Evolutionary conservation across 2,329 filamentous ascomycete species (phyloP).

Genomic region (Cadophora sp.): DNA sequence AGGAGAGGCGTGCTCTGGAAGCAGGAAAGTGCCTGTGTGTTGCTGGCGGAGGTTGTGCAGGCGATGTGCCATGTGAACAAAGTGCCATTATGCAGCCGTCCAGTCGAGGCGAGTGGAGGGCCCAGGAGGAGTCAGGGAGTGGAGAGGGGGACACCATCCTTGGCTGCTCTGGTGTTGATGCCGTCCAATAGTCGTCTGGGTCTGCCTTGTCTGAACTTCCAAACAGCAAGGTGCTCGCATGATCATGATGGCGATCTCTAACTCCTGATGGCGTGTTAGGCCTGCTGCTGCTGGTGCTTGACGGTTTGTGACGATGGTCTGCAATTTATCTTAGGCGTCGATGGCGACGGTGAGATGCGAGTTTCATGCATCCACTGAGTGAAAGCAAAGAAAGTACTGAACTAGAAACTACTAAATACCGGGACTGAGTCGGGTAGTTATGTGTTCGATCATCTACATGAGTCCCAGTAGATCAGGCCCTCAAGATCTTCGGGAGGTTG

Average conservation of each 20-base stretch:
- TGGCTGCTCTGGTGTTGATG: not conserved
- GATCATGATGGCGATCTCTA: constrained; percentile 40
- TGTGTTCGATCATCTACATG: not conserved
- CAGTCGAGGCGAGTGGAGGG: constrained; percentile 12
- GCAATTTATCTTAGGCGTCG: not conserved
- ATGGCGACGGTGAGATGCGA: constrained; percentile 1
- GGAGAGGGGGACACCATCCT: not conserved
- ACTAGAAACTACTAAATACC: not conserved
- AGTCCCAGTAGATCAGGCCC: not conserved
- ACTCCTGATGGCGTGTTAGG: constrained; percentile 34
- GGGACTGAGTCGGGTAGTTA: not conserved
- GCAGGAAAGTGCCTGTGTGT: not conserved
- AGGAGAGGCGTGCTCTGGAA: not conserved
- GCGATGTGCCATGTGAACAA: constrained; percentile 22
- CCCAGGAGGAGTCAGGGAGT: constrained; percentile 4
- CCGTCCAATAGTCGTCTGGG: constrained; percentile 23
- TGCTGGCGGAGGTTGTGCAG: constrained; percentile 5
- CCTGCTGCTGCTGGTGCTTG: not conserved
- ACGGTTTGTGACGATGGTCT: not conserved
- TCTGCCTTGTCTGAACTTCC: constrained; percentile 26
- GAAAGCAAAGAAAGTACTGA: not conserved
- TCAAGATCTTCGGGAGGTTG: constrained; percentile 8
- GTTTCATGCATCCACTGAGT: not conserved
- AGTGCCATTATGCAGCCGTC: constrained; percentile 17
- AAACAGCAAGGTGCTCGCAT: constrained; percentile 38